Base-by-base conservation (phyloP, 2,329 filamentous ascomycete genomes). In the Endothia cerciana region DNA sequence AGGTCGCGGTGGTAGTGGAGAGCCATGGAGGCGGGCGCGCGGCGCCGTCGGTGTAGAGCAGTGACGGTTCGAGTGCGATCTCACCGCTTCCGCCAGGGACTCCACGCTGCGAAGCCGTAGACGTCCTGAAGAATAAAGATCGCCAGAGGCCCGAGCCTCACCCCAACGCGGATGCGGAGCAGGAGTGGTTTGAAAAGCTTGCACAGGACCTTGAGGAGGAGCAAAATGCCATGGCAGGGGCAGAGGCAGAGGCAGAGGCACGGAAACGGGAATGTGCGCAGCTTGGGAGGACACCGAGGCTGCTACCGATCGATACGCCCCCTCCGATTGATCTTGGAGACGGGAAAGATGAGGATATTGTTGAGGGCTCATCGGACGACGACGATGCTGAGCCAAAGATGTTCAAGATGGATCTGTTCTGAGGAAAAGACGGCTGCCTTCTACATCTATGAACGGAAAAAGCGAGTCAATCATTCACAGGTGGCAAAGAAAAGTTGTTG, bases 1-100 rank as follows among this genome's bases (percentile, higher is more conserved):
- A 93, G 76, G 93, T 98, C 58, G 89, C 90, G 19, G 85, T 87
- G 70, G 87, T 93, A 69, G 89, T 95, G 66, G 87, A 89, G 77
- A 86, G 89, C 72, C 85, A 80, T 71, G 81, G 81, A 70, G 81
- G 81, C 67, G 73, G 73, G 33, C 53, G 40, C 25, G 60, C 60
- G 36, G 55, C 57, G 60, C 30, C 60, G 36, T 51, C 62, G 65
- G 62, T 61, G 64, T 68, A 68, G 66, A 66, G 64, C 64, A 65
- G 64, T 47, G 66, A 56, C 51, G 53, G 43, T 40, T 45, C 51
- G 28, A 57, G 51, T 43, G 40, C 43, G 41, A 56, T 47, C 30
- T 47, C 30, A 47, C 63, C 38, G 62, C 41, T 43, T 22, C 41
- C 17, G 41, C 56, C 36, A 15, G 55, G 30, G 17, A 45, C 45